These are phyloP conservation scores for Solanum bukasovii DNA, from an alignment of 257 asterid species.

Conservation along the genomic window DNA sequence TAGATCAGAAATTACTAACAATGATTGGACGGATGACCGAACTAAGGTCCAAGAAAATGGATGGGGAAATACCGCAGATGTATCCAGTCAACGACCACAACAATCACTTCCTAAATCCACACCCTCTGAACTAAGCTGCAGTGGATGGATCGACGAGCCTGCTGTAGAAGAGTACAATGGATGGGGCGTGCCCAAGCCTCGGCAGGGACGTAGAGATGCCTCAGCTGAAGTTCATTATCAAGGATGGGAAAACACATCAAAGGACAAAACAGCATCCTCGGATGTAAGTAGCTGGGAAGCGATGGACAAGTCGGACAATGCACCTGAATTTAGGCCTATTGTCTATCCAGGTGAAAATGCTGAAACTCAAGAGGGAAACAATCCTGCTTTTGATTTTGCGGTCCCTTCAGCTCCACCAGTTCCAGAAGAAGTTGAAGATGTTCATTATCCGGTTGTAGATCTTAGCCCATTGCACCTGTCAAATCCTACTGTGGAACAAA, in stretches of 20 bases:
- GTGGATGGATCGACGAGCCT: neutral
- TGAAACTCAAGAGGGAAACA: neutral
- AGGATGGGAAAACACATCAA: neutral
- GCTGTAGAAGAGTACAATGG: neutral
- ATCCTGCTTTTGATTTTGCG: neutral
- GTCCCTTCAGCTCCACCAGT: conserved; percentile 10
- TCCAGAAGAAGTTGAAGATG: neutral
- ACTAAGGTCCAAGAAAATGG: neutral
- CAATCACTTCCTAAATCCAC: neutral
- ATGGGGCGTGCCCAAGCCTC: neutral
- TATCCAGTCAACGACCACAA: neutral
- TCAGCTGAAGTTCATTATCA: neutral
- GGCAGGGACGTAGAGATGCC: neutral
- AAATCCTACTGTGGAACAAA: neutral
- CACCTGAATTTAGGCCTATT: neutral
- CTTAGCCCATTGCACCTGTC: neutral
- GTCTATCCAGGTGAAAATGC: neutral
- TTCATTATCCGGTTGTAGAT: neutral
- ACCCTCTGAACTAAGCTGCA: neutral
- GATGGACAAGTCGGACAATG: neutral
- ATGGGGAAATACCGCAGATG: neutral
- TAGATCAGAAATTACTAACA: neutral
- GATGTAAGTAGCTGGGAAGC: neutral
- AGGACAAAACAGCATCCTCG: neutral
- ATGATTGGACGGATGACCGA: neutral